Evolutionary conservation across 1,284 basidiomycete genomes (phyloP).

Genomic region (Cutaneotrichosporon sp.): DNA sequence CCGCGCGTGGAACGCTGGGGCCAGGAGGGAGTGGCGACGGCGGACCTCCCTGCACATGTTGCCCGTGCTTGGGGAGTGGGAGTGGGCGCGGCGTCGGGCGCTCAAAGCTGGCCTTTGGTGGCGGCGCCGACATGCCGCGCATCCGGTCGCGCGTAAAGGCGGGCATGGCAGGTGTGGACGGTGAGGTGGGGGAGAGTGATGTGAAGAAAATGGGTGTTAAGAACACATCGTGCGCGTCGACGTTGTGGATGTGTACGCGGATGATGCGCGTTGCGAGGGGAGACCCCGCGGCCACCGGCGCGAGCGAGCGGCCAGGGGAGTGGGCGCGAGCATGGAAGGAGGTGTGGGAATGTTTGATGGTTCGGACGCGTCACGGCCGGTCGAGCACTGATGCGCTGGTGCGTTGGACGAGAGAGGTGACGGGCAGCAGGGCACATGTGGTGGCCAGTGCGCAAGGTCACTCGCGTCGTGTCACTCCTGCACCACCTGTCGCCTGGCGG

Average conservation of each 20-base stretch:
- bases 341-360: not conserved
- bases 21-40: not conserved
- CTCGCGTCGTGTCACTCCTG: too few species aligned
- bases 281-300: not conserved
- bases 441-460: too few species aligned
- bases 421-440: too few species aligned
- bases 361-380: not conserved
- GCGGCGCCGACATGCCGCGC: not conserved
- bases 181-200: too few species aligned
- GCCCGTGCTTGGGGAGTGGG: not conserved
- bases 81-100: not conserved
- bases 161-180: not conserved
- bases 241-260: not conserved
- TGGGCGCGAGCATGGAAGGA: too few species aligned
- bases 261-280: not conserved
- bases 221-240: not conserved
- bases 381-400: too few species aligned
- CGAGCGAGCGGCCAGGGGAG: too few species aligned
- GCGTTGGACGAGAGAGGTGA: too few species aligned
- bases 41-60: not conserved
- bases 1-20: not conserved
- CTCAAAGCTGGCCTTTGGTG: not conserved
- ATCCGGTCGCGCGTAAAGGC: not conserved
- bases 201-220: not conserved
- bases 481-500: too few species aligned